Percentiles rank a stretch among this genome's conserved stretches.
Evolutionary conservation across 225 moss, liverwort and hornwort genomes (phyloP).

Genomic region (Pleurozium schreberi): DNA sequence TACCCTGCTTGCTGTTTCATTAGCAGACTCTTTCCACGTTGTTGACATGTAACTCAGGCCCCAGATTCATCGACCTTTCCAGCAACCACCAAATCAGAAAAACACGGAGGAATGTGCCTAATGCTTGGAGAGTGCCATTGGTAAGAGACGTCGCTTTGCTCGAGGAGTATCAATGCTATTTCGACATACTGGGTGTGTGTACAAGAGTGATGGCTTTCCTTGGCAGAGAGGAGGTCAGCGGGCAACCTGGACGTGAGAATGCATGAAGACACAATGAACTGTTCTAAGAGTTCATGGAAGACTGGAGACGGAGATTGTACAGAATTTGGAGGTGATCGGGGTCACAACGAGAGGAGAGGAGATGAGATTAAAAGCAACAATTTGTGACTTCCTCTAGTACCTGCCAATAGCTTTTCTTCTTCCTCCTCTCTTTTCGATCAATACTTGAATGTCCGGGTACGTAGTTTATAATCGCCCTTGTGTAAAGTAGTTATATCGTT

Average conservation of each 20-base stretch:
- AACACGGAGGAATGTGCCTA: not conserved
- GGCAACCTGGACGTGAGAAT: not conserved
- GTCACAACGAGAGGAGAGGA: not conserved
- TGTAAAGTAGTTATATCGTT: slow-evolving; percentile 28
- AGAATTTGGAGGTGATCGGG: slow-evolving; percentile 11
- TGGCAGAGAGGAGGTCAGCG: not conserved
- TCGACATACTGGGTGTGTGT: not conserved
- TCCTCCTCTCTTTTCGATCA: not conserved
- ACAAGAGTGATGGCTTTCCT: not conserved
- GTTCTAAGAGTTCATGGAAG: not conserved
- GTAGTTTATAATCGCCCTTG: not conserved
- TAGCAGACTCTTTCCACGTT: not conserved
- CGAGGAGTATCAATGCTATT: not conserved
- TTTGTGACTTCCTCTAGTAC: not conserved
- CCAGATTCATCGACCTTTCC: not conserved
- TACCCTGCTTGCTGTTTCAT: not conserved
- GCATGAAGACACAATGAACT: not conserved
- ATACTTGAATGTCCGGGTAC: not conserved
- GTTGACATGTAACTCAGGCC: not conserved
- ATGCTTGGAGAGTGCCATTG: not conserved
- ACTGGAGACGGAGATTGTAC: slow-evolving; percentile 11
- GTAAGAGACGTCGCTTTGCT: not conserved
- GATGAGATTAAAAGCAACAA: not conserved
- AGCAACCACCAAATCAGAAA: not conserved
- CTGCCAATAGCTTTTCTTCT: not conserved